Percentiles rank a stretch among this genome's conserved stretches.
Conservation (phyloP, 352 stramenopile genomes). For the Pythium aphanidermatum region DNA sequence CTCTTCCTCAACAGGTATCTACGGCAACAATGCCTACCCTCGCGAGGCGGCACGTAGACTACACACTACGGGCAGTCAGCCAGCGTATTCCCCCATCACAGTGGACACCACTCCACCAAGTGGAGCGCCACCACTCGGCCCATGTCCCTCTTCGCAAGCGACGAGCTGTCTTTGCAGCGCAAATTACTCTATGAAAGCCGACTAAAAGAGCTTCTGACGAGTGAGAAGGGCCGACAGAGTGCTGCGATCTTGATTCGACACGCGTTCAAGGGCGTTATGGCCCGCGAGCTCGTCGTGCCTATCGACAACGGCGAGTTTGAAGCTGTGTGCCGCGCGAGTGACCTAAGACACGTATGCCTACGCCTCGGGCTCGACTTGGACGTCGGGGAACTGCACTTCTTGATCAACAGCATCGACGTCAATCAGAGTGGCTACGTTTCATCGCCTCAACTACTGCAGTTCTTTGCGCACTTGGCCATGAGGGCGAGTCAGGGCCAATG, state of each 20-base stretch:
- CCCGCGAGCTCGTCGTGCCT: slow-evolving; percentile 58
- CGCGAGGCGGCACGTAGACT: slow-evolving; percentile 33
- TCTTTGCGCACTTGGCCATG: slow-evolving; percentile 42
- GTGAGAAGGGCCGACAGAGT: slow-evolving; percentile 50
- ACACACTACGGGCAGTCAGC: slow-evolving; percentile 20
- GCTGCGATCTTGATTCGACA: slow-evolving; percentile 64
- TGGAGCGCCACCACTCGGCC: background rate
- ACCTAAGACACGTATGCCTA: slow-evolving; percentile 72
- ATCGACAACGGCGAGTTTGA: slow-evolving; percentile 68
- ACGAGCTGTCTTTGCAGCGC: slow-evolving; percentile 30
- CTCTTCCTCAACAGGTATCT: slow-evolving; percentile 12
- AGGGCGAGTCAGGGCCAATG: slow-evolving; percentile 6
- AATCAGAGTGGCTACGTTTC: slow-evolving; percentile 54
- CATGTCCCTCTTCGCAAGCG: slow-evolving; percentile 21
- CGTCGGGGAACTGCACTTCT: slow-evolving; percentile 52
- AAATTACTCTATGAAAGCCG: slow-evolving; percentile 59
- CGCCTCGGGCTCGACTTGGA: slow-evolving; percentile 64
- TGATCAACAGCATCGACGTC: slow-evolving; percentile 37
- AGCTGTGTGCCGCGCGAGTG: slow-evolving; percentile 45
- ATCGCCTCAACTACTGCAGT: slow-evolving; percentile 50
- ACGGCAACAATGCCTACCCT: slow-evolving; percentile 24
- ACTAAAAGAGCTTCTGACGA: slow-evolving; percentile 41
- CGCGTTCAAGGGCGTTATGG: slow-evolving; percentile 62
- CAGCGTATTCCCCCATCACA: slow-evolving; percentile 10
- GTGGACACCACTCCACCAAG: background rate